Conservation (phyloP, 768 basidiomycete genomes). For the Rhodotorula toruloides region DNA sequence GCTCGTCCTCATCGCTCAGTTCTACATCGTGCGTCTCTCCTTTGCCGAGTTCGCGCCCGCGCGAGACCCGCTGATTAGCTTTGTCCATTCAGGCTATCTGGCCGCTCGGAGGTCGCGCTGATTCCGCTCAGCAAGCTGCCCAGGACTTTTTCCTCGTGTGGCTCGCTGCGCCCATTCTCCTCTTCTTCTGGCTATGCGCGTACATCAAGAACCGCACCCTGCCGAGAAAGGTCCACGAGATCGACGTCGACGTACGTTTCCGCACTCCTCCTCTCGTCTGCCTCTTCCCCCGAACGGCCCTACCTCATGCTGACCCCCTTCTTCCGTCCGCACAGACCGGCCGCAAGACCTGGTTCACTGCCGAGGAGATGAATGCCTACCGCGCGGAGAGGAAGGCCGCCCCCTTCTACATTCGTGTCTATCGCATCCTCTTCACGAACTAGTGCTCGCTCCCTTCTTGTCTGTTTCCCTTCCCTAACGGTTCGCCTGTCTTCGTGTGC, state of each 20-base stretch:
- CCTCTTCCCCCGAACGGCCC: not conserved
- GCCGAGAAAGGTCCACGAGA: slow-evolving; percentile 36
- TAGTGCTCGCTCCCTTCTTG: not conserved
- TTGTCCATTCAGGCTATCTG: slow-evolving; percentile 7
- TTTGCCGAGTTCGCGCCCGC: not conserved
- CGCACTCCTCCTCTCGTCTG: not conserved
- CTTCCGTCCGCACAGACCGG: slow-evolving; percentile 31
- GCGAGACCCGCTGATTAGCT: not conserved
- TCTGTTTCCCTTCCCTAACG: not conserved
- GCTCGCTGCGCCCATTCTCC: slow-evolving; percentile 31
- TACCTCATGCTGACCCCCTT: not conserved
- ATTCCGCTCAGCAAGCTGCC: not conserved
- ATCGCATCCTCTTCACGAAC: slow-evolving; percentile 34
- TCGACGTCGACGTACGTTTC: slow-evolving; percentile 37
- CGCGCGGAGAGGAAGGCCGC: slow-evolving; percentile 32
- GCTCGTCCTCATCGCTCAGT: slow-evolving; percentile 41
- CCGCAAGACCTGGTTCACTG: slow-evolving; percentile 39
- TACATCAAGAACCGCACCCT: slow-evolving; percentile 38
- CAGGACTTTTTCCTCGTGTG: slow-evolving; percentile 35
- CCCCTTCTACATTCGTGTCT: slow-evolving; percentile 28
- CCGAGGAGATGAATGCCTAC: slow-evolving; percentile 37
- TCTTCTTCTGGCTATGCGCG: slow-evolving; percentile 38
- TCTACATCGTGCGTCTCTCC: slow-evolving; percentile 38
- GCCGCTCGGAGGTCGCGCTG: slow-evolving; percentile 27
- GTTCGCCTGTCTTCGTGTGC: too few relatives aligned